Evolutionary conservation across 2,329 filamentous ascomycete species (phyloP), one percentile per base, ranked within the genome.

Genomic region (Phaeosphaeriaceae sp.): DNA sequence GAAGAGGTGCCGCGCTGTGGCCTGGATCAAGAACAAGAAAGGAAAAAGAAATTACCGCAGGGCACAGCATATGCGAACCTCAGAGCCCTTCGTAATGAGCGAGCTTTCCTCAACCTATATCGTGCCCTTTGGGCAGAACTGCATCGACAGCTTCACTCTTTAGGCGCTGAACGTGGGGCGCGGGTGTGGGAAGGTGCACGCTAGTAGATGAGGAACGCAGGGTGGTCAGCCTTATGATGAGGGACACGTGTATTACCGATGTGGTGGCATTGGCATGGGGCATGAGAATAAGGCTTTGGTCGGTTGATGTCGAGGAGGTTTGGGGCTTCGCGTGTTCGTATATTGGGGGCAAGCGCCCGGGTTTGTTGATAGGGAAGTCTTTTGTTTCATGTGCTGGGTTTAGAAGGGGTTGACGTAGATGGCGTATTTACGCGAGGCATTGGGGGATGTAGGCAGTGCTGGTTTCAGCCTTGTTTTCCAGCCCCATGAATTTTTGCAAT

Each of bases 71-170:
- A 26, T 30, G 19, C 19, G 17, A 49, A 26, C 15, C 44, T 47
- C 19, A 26, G 48, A 17, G 48, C 19, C 23, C n/a, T 19, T 30
- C 26, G 28, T 22, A 26, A 23, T 32, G 10, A 30, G 35, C 35
- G 30, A 40, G 35, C 17, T 40, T 15, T 17, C 35, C 15, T 40
- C 35, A 17, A 40, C 35, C 35, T 30, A 49, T 30, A 35, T 49
- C 35, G 48, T 49, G 23, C 48, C 15, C 48, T 21, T 49, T 49
- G 48, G 48, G 48, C 48, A 49, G 10, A 49, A 21, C 13, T 49
- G 48, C 48, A 19, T 52, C 35, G 50, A 52, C 35, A 44, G 50
- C 50, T 44, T 44, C 50, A 52, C 50, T 52, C 35, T 52, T 52
- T 52, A 40, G 50, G 50, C 23, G 5, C 17, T 6, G 21, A 47